Evolutionary conservation across 768 basidiomycete species (phyloP), one percentile per base, ranked within the genome.

Genomic region (Leccinum uliginosum): DNA sequence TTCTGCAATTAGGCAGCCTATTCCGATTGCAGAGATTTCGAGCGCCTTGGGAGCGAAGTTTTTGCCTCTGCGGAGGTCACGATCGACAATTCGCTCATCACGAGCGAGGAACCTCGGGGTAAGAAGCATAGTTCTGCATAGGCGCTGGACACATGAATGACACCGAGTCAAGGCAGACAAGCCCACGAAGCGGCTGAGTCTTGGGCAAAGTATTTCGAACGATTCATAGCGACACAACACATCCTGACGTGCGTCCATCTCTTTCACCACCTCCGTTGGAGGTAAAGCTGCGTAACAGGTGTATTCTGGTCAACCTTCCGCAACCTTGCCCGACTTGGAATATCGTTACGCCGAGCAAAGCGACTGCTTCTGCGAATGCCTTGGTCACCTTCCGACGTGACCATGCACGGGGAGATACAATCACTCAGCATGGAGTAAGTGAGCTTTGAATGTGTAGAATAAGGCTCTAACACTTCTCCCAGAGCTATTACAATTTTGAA

Each of bases 401-500:
- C 38, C 61, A 61, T 32, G 62, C 60, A 58, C 56, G 65, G 17
- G 67, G 67, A 10, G 67, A 67, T 19, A 59, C 61, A 5, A 50
- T 53, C 24, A 59, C 32, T 24, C 67, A 67, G 30, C 55, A 67
- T 51, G 67, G 67, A 50, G 67, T 69, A 32, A 59, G 65, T 53
- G 23, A n/a, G 23, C 12, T 47, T 45, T 12, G 7, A 4, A 10
- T 45, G 14, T n/a, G 32, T 8, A 7, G 24, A 3, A n/a, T 4
- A 14, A 23, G 15, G 35, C 48, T 50, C 26, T 38, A 3, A 51
- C 24, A 7, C 19, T 8, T 26, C 32, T 23, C 19, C 14, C 30
- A 63, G 68, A 59, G 64, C 12, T 63, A 65, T 34, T 70, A 70
- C 45, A 70, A 59, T 19, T 68, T 67, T 53, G 68, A 63, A 11